Evolutionary conservation across 2,329 filamentous ascomycete species (phyloP).

Genomic region (Fusarium nelsonii): DNA sequence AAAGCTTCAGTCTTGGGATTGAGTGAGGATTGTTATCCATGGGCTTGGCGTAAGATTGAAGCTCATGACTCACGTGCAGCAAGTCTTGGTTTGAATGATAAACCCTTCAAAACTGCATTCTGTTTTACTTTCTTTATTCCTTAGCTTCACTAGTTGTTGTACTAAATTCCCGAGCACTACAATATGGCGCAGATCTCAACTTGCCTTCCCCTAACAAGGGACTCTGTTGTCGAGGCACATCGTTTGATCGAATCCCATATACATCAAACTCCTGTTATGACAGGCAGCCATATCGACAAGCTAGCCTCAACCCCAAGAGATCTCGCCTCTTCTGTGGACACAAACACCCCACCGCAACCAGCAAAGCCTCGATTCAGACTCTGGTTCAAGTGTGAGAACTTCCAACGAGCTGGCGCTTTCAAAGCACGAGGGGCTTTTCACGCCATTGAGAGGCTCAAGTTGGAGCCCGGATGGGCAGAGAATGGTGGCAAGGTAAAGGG

Average conservation of each 20-base stretch:
- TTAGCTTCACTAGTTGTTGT: no score
- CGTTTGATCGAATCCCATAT: slow-evolving; percentile 1
- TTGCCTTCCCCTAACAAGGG: slow-evolving; percentile 2
- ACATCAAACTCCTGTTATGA: neutral
- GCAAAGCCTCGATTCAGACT: neutral
- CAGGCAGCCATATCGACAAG: neutral
- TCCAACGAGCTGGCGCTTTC: neutral
- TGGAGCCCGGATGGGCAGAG: slow-evolving; percentile 1
- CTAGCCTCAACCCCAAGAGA: neutral
- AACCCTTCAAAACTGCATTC: no score
- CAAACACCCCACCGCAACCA: neutral
- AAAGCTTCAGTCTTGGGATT: neutral
- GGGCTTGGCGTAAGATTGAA: neutral
- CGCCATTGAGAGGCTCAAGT: neutral
- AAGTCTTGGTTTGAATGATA: rapidly evolving
- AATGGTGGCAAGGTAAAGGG: neutral
- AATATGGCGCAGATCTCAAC: neutral
- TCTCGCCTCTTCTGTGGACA: rapidly evolving
- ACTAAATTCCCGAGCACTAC: rapidly evolving
- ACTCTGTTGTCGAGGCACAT: slow-evolving; percentile 3
- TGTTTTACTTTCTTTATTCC: rapidly evolving
- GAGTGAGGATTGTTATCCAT: neutral
- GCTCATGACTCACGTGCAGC: neutral
- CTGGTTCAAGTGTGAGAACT: slow-evolving; percentile 10
- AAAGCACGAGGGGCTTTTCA: slow-evolving; percentile 6